A percentile compares a stretch with the other conserved stretches of the same genome.
Conservation (phyloP, 305 asterid species). For the Nicotiana rustica region DNA sequence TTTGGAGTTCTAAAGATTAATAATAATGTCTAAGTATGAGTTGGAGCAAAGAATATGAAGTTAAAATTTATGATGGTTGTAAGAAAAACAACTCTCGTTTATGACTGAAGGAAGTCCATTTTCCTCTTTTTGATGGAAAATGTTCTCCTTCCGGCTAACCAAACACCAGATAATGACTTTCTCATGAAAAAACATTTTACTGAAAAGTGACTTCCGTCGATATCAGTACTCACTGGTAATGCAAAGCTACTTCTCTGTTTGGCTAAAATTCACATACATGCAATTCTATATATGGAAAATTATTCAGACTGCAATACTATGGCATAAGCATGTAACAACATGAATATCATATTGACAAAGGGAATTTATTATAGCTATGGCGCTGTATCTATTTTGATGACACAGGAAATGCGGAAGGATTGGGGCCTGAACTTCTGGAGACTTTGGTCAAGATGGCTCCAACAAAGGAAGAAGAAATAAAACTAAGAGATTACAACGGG, state of each 20-base stretch:
- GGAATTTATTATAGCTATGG: not conserved
- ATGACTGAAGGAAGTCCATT: not conserved
- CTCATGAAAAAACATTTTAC: not conserved
- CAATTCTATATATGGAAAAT: too few relatives aligned
- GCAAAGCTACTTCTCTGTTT: not conserved
- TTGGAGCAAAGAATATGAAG: not conserved
- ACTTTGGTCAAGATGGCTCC: constrained; percentile 80
- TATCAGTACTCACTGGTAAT: not conserved
- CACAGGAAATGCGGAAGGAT: constrained; percentile 65
- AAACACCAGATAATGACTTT: not conserved
- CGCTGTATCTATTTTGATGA: constrained; percentile 27
- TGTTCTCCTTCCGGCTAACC: not conserved
- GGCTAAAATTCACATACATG: not conserved
- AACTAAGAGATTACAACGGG: constrained; percentile 54
- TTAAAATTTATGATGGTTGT: not conserved
- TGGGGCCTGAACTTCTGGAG: constrained; percentile 66
- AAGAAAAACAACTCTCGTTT: not conserved
- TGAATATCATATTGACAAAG: not conserved
- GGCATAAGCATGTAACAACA: not conserved
- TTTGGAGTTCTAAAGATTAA: not conserved
- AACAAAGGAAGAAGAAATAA: constrained; percentile 68
- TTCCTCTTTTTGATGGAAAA: not conserved
- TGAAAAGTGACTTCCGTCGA: not conserved
- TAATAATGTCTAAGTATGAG: not conserved
- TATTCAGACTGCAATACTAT: not conserved